These are phyloP conservation scores for Eucalyptus marginata DNA, from an alignment of 345 rosid species.

Conservation along the genomic window DNA sequence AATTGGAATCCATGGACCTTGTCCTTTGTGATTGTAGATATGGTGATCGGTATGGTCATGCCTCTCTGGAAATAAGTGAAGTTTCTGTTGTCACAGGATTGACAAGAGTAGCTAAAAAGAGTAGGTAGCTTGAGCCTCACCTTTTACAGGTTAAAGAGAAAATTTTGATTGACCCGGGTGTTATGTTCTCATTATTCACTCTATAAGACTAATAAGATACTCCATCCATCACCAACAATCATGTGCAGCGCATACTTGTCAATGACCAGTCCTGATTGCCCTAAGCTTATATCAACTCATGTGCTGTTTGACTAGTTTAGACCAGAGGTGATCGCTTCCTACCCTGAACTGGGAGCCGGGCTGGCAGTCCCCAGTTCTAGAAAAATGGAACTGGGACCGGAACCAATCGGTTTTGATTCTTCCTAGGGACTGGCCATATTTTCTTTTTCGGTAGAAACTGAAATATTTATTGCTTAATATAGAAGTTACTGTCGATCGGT, in stretches of 20 bases:
- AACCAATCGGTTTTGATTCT: background rate
- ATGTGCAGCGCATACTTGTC: background rate
- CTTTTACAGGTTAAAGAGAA: background rate
- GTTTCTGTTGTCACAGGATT: background rate
- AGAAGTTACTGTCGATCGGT: background rate
- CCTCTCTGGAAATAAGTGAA: background rate
- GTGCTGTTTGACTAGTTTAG: background rate
- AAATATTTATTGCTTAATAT: background rate
- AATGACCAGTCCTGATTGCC: background rate
- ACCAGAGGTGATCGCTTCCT: background rate
- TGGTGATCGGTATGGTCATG: background rate
- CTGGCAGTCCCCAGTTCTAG: background rate
- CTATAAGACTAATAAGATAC: background rate
- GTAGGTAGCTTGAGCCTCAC: background rate
- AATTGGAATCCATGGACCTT: background rate
- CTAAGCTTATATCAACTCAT: background rate
- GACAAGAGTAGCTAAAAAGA: background rate
- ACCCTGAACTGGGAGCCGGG: background rate
- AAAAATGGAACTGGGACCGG: background rate
- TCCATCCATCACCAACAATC: background rate
- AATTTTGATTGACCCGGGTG: background rate
- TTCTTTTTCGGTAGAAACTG: background rate
- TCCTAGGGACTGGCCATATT: background rate
- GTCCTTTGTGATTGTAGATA: background rate
- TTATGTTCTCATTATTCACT: background rate